Percentiles rank a stretch among this genome's conserved stretches.
Conservation (phyloP, 208 protist genomes). For the Acanthamoeba triangularis region DNA sequence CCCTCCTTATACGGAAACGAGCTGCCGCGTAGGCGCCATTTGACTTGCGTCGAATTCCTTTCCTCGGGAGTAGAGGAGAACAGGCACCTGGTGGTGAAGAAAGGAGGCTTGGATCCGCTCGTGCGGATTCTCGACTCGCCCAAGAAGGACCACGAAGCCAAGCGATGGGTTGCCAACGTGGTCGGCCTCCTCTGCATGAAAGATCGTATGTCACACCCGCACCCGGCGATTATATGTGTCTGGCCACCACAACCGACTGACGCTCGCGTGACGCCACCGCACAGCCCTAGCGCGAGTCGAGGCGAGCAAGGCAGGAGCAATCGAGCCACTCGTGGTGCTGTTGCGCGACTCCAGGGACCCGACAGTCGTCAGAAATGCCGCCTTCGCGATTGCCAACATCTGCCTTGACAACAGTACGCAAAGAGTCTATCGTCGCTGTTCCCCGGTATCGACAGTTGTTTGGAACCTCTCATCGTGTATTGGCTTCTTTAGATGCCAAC, state of each 20-base stretch:
- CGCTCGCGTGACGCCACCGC: too few species aligned
- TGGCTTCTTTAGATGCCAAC: too few species aligned
- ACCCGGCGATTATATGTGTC: too few species aligned
- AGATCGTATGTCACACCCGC: neutral
- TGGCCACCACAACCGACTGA: too few species aligned
- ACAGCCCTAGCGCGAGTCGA: slow-evolving; percentile 34
- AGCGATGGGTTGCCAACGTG: slow-evolving; percentile 29
- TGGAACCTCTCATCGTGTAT: too few species aligned
- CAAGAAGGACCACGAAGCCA: slow-evolving; percentile 59
- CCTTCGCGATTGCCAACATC: slow-evolving; percentile 26
- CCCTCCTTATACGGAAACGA: neutral
- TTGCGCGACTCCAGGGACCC: neutral
- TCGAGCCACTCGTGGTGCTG: slow-evolving; percentile 39
- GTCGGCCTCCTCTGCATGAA: slow-evolving; percentile 51
- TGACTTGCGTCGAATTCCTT: too few species aligned
- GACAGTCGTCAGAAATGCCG: slow-evolving; percentile 19
- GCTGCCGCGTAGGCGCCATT: too few species aligned
- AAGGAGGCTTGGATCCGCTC: slow-evolving; percentile 27
- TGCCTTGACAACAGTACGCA: slow-evolving; percentile 60
- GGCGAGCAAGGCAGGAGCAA: neutral
- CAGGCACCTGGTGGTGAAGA: slow-evolving; percentile 49
- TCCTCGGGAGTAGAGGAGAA: slow-evolving; percentile 54
- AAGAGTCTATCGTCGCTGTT: too few species aligned
- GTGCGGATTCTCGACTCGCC: slow-evolving; percentile 47
- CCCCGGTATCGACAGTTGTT: too few species aligned